Base-by-base conservation (phyloP, 441 rosid genomes). In the Flueggea neowawraea region DNA sequence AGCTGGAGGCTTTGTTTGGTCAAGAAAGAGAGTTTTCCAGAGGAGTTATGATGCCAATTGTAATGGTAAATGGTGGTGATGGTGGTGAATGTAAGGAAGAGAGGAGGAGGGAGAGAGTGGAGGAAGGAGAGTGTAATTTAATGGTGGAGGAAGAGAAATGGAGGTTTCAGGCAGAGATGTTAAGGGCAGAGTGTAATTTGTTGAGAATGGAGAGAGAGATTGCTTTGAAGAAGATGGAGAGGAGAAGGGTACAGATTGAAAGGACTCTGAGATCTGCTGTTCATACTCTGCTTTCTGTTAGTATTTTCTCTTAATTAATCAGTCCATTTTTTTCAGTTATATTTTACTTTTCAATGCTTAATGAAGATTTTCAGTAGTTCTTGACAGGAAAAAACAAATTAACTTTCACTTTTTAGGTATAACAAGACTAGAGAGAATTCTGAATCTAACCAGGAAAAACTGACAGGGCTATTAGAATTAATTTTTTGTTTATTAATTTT, bases 101-200 rank as follows among this genome's bases (percentile, higher is more conserved):
- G 57, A 56, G 63, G 57, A 73, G 77, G 70, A 70, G 73, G 69
- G 70, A 51, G 32, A 65, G 54, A 54, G 60, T 39, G 5, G 17
- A 62, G 41, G 67, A 31, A 16, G 55, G 52, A 65, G 73, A 13
- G 56, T 60, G 77, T 72, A 73, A 89, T 65, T 72, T 15, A 58
- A 68, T 48, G 65, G 77, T 74, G 78, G 92, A 84, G 70, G 90
- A 83, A 58, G 94, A 91, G 67, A 85, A 79, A 65, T 93, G 97
- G 96, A 84, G 87, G 79, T 88, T 93, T 79, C 97, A 90, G 65
- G 95, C 95, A 50, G 98, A 93, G 82, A 91, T 93, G 78, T 72
- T 93, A 86, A 86, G 98, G 77, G 96, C 98, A 31, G 98, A 93
- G 81, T 93, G 98, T 71, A 90, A 90, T 75, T 68, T 93, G 67